Conservation (phyloP, 2,329 filamentous ascomycete genomes). For the Fusarium citri region DNA sequence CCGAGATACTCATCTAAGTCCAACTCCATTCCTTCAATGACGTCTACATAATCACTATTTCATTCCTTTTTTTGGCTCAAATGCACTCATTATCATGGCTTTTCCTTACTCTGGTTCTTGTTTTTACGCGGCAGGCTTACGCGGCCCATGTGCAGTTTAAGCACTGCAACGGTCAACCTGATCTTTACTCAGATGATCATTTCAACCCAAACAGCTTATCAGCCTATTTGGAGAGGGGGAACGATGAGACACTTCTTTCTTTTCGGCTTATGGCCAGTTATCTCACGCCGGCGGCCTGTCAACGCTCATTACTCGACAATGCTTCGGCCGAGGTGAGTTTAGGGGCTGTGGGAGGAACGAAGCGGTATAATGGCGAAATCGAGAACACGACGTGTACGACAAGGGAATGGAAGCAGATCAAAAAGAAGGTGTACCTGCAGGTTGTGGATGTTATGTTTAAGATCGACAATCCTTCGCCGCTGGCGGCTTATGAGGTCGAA, state of each 20-base stretch:
- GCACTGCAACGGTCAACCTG: slow-evolving; percentile 25
- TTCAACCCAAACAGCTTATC: slow-evolving; percentile 7
- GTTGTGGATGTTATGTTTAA: slow-evolving; percentile 7
- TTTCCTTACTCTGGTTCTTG: slow-evolving; percentile 3
- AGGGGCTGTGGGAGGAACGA: slow-evolving; percentile 29
- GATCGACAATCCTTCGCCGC: slow-evolving; percentile 47
- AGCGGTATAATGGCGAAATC: slow-evolving; percentile 26
- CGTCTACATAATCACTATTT: neutral
- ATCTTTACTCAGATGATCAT: neutral
- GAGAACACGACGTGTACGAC: slow-evolving; percentile 34
- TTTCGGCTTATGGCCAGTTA: neutral
- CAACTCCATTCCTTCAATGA: slow-evolving; percentile 22
- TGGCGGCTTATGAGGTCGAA: slow-evolving; percentile 35
- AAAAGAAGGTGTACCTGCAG: neutral
- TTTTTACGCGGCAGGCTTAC: neutral
- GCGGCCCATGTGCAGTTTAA: slow-evolving; percentile 33
- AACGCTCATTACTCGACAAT: slow-evolving; percentile 7
- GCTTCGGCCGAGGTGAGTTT: slow-evolving; percentile 29
- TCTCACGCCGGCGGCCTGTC: slow-evolving; percentile 6
- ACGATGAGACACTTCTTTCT: slow-evolving; percentile 15
- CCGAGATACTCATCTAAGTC: slow-evolving; percentile 3
- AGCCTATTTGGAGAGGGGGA: slow-evolving; percentile 10
- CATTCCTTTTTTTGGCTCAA: neutral
- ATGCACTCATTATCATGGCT: slow-evolving; percentile 11
- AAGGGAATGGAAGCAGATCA: neutral